Conservation (phyloP, 495 filamentous ascomycete genomes). For the Amorphotheca resinae region DNA sequence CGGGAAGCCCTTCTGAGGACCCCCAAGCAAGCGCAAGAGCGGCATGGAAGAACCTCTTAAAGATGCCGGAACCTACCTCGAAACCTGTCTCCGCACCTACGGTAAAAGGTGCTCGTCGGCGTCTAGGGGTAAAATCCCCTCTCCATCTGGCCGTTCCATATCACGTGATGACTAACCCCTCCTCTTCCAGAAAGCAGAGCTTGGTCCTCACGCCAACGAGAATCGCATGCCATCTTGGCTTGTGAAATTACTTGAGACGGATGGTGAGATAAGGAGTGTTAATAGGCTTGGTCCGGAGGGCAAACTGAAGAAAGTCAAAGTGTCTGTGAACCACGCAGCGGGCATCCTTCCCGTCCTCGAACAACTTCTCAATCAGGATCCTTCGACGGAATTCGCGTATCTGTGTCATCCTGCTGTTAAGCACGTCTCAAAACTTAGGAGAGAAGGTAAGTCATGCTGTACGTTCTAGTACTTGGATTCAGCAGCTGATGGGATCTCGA, state of each 20-base stretch:
- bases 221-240: constrained; percentile 80
- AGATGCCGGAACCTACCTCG: constrained; percentile 16
- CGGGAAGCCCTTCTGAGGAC: constrained; percentile 2
- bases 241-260: constrained; percentile 49
- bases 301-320: constrained; percentile 29
- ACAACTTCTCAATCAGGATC: constrained; percentile 56
- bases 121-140: constrained; percentile 15
- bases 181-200: constrained; percentile 37
- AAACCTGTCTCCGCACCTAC: constrained; percentile 3
- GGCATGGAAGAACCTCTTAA: constrained; percentile 18
- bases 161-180: too few relatives aligned
- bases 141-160: too few relatives aligned
- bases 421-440: constrained; percentile 70
- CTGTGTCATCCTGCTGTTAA: constrained; percentile 64
- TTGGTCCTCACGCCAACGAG: constrained; percentile 81
- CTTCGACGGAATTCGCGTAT: constrained; percentile 53
- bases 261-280: constrained; percentile 41
- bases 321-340: constrained; percentile 48
- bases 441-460: constrained; percentile 39
- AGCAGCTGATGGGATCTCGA: constrained; percentile 22
- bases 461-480: not conserved
- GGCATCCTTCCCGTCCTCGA: constrained; percentile 67
- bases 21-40: constrained; percentile 9
- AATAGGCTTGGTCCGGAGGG: constrained; percentile 44
- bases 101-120: constrained; percentile 3